A percentile compares a stretch with the other conserved stretches of the same genome.
phyloP scores from a whole-genome alignment of 176 grass and related monocot genomes.

The Phoenix dactylifera region DNA sequence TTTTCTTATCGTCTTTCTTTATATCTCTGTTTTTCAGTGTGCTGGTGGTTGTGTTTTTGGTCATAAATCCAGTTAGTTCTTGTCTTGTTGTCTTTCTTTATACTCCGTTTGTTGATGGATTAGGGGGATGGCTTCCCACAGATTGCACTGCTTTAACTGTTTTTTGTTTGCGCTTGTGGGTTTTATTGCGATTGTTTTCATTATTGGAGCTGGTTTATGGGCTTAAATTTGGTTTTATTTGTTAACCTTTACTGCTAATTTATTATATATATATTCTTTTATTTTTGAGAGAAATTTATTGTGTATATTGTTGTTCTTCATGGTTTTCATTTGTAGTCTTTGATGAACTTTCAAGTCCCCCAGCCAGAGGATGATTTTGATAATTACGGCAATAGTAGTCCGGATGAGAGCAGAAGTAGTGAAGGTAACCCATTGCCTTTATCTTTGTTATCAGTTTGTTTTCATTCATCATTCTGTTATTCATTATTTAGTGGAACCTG shows the following conservation, averaged over 20 bases:
- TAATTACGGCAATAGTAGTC: slow-evolving; percentile 56
- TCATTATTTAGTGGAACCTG: no score
- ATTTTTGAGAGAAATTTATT: background rate
- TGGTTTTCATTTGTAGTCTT: slow-evolving; percentile 38
- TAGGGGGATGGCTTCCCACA: no score
- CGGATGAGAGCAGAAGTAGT: slow-evolving; percentile 58
- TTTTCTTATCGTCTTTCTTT: no score
- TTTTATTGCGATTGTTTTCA: no score
- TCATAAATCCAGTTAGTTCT: no score
- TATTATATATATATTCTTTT: background rate
- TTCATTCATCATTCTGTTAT: background rate
- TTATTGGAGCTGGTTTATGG: no score
- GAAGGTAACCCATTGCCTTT: slow-evolving; percentile 38
- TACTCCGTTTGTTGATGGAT: no score
- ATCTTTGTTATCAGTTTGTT: slow-evolving; percentile 5
- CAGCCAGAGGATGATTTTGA: slow-evolving; percentile 50
- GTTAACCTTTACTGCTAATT: background rate
- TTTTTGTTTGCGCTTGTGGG: no score
- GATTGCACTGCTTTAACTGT: no score
- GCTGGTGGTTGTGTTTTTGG: background rate
- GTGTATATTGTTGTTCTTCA: background rate
- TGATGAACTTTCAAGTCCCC: slow-evolving; percentile 90
- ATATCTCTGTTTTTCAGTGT: no score
- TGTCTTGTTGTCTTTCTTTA: no score
- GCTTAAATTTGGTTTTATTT: background rate